A percentile compares a stretch with the other conserved stretches of the same genome.
Evolutionary conservation across 1,139 yeast species (phyloP).

Genomic region (Geotrichum fermentans): DNA sequence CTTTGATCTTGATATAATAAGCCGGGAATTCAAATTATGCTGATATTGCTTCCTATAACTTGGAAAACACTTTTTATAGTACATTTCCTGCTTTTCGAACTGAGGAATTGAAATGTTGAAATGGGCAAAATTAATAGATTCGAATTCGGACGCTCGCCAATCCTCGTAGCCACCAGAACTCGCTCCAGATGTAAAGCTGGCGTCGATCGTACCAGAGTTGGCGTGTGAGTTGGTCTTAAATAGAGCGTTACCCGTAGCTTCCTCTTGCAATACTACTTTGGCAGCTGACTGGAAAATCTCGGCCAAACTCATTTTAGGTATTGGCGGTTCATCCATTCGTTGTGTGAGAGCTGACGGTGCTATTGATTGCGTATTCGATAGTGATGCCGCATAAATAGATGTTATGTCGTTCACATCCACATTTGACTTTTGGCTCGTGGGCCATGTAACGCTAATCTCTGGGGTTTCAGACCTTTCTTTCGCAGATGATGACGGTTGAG

Average conservation of each 20-base stretch:
- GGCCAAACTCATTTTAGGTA: slow-evolving; percentile 20
- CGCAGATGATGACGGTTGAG: neutral
- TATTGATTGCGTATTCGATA: neutral
- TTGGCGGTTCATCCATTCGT: neutral
- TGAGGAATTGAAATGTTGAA: slow-evolving; percentile 7
- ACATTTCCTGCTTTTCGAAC: slow-evolving; percentile 30
- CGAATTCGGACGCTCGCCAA: slow-evolving; percentile 1
- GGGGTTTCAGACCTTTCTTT: neutral
- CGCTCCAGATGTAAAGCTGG: slow-evolving; percentile 13
- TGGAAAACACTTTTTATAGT: slow-evolving; percentile 76
- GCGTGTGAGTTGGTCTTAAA: slow-evolving; percentile 11
- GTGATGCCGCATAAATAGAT: slow-evolving; percentile 3
- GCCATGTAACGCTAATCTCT: too few species aligned
- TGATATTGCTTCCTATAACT: slow-evolving; percentile 64
- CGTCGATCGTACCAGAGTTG: slow-evolving; percentile 7
- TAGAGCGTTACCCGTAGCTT: too few species aligned
- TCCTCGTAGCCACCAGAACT: too few species aligned
- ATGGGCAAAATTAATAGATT: neutral
- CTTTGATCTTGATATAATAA: slow-evolving; percentile 47
- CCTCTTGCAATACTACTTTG: neutral
- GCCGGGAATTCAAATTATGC: slow-evolving; percentile 58
- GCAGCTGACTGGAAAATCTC: slow-evolving; percentile 24
- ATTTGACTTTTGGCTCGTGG: slow-evolving; percentile 1
- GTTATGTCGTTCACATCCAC: slow-evolving; percentile 8
- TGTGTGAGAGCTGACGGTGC: neutral